Conservation (phyloP, 257 asterid species). For the Eustoma russellianum region DNA sequence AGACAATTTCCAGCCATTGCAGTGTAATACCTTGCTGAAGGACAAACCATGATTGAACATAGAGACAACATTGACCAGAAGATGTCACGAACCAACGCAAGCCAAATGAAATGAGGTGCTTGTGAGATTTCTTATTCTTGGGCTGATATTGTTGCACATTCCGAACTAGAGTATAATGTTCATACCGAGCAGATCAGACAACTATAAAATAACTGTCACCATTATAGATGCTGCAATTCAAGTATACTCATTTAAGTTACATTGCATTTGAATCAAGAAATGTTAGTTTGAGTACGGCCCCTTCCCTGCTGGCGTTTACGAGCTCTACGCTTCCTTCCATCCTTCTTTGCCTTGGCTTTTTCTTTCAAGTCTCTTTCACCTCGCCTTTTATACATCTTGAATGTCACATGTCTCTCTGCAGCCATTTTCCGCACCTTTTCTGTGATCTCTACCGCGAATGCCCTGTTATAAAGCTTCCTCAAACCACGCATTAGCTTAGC, state of each 20-base stretch:
- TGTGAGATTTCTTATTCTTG: too few relatives aligned
- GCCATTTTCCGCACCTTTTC: conserved; percentile 86
- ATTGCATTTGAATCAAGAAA: conserved; percentile 19
- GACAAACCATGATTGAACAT: too few relatives aligned
- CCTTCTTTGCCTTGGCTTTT: conserved; percentile 48
- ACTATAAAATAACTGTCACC: too few relatives aligned
- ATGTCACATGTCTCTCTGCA: conserved; percentile 64
- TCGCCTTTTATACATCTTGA: conserved; percentile 87
- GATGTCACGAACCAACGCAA: too few relatives aligned
- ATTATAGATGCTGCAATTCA: neutral
- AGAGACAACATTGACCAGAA: too few relatives aligned
- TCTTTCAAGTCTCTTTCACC: conserved; percentile 83
- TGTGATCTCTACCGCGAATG: conserved; percentile 82
- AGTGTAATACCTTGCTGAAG: too few relatives aligned
- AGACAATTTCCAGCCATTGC: too few relatives aligned
- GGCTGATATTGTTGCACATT: too few relatives aligned
- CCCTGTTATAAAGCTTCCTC: conserved; percentile 66
- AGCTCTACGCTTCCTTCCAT: conserved; percentile 71
- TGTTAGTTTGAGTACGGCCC: conserved; percentile 32
- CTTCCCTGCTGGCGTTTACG: conserved; percentile 62
- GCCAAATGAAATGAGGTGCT: too few relatives aligned
- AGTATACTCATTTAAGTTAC: neutral
- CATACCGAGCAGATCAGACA: too few relatives aligned
- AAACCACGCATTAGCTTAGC: conserved; percentile 80
- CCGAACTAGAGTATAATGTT: too few relatives aligned